Evolutionary conservation across 345 rosid genomes (phyloP), one percentile per base, ranked within the genome.

Genomic region (Gossypium bickii): DNA sequence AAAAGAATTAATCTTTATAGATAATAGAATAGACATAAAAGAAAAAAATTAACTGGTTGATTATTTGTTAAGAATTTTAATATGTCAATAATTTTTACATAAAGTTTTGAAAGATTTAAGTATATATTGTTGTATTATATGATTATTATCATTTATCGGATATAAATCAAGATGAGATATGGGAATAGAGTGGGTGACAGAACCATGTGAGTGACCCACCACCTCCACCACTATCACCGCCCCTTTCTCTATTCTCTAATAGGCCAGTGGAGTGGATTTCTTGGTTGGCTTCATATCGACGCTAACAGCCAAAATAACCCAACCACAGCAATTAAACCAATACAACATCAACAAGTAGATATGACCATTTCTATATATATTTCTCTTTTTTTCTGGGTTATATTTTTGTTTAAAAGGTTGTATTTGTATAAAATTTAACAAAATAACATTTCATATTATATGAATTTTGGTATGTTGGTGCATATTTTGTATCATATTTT

Each of bases 261-360:
- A 72, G 70, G 69, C 64, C 70, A 79, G 80, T 84, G 85, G 84
- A 74, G 81, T 84, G 87, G 84, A 72, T 81, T 82, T 88, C 85
- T 79, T 73, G 85, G 87, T 84, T 88, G 92, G 97, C 97, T 94
- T 94, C 93, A 80, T 79, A 86, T 86, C 87, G 87, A 90, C 97
- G 98, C 98, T 81, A 90, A 89, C 92, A 78, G 91, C 87, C 96
- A 89, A 83, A 84, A 83, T 57, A 63, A 78, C 80, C 80, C 83
- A 82, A 82, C 86, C 89, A 68, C 80, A 66, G 45, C 77, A 76
- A 69, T 57, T 47, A 78, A 69, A 74, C 63, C 77, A 64, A 77
- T 25, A 47, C 62, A 64, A 60, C 52, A 55, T 53, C 74, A 18
- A 34, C 7, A 61, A 74, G 44, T 34, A 65, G 6, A 78, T 52